Conservation (phyloP, 768 basidiomycete species). For the Boletus huronensis region DNA sequence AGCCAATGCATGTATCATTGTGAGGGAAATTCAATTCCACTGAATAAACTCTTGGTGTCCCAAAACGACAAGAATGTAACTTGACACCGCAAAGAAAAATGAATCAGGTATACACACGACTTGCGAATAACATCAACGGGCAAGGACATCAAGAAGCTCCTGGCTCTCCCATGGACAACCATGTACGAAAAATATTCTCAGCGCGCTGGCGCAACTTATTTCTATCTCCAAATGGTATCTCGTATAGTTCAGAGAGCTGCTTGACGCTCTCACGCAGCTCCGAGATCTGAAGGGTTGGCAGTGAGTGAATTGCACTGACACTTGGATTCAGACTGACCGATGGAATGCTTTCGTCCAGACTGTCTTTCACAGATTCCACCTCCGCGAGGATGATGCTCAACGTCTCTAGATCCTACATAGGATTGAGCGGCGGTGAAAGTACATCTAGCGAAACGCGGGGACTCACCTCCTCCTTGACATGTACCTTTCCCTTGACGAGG, state of each 20-base stretch:
- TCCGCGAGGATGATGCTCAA: constrained; percentile 30
- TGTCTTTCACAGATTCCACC: constrained; percentile 26
- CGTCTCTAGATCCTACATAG: constrained; percentile 22
- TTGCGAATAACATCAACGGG: not conserved
- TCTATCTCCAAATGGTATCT: constrained; percentile 31
- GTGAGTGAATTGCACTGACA: not conserved
- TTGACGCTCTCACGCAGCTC: constrained; percentile 19
- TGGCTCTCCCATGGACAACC: constrained; percentile 6
- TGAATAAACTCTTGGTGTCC: not conserved
- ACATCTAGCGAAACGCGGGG: not conserved
- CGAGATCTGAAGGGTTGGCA: constrained; percentile 8
- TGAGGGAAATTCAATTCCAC: not conserved
- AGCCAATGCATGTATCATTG: constrained; percentile 6
- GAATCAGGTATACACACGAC: constrained; percentile 5
- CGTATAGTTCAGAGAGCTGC: constrained; percentile 25
- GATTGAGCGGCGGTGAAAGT: not conserved
- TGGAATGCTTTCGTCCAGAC: constrained; percentile 1
- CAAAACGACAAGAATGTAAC: not conserved
- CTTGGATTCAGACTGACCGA: constrained; percentile 15
- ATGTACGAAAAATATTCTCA: constrained; percentile 9
- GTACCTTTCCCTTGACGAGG: constrained; percentile 29
- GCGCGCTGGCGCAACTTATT: constrained; percentile 27
- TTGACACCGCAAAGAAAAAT: not conserved
- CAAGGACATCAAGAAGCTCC: not conserved
- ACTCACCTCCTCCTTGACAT: constrained; percentile 22